Base-by-base conservation (phyloP, 2,329 filamentous ascomycete genomes). In the Calonectria pseudoreteaudii region DNA sequence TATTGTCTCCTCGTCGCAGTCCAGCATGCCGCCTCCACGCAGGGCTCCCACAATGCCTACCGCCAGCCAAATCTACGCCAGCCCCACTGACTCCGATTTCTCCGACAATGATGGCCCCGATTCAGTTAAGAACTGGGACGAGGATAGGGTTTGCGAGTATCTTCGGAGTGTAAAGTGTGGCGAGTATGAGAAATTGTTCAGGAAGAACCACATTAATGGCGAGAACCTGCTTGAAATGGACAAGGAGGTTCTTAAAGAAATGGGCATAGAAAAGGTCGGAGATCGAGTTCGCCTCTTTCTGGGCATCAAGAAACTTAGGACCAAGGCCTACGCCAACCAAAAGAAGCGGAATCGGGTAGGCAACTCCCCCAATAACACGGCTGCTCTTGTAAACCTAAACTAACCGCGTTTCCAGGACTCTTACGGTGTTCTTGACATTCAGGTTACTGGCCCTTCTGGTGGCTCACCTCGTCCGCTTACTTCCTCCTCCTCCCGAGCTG, bases 141-240 rank as follows among this genome's bases (percentile, higher is more conserved):
- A 98, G 86, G 94, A 96, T 78, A 93, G 93, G 78, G 97, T 99
- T 36, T 94, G 94, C 82, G 94, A 98, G 66, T 99, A 98, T 90
- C 89, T 99, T 76, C 91, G 93, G 80, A 95, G 92, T 80, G 96
- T 99, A 83, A 96, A 97, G 82, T 98, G 96, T 82, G 93, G 93
- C 79, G 95, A 98, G 83, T 98, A 99, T 85, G 95, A 98, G 83
- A 93, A 94, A 81, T 86, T 98, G 31, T 98, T 98, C 85, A 86
- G 94, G 86, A 93, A 93, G 82, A 98, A 99, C 84, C 95, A 98
- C 85, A 98, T 99, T 87, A 99, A 97, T 83, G 97, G 97, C 81
- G 95, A 98, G 86, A 98, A 98, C 82, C 88, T 99, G 56, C 90
- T 99, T 79, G 97, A 99, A 86, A 96, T 98, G 89, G 97, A 99